These are phyloP conservation scores for Toxicodendron radicans DNA, from an alignment of 345 rosid genomes.

Conservation along the genomic window DNA sequence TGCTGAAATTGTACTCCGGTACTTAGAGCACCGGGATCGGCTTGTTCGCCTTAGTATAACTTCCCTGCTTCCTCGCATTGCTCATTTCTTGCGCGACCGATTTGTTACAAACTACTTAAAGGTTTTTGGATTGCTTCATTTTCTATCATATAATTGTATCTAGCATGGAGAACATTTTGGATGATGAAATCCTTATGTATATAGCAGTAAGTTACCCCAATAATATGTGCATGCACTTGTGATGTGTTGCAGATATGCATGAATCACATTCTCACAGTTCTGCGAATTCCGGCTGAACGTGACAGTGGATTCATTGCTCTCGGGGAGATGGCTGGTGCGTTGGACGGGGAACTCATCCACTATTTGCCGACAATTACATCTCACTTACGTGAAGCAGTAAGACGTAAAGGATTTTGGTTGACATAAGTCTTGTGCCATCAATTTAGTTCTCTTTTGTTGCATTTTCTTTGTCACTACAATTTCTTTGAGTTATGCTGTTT, in stretches of 20 bases:
- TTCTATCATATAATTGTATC: slow-evolving; percentile 9
- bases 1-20: slow-evolving; percentile 95
- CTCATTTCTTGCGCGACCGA: slow-evolving; percentile 97
- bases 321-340: slow-evolving; percentile 99
- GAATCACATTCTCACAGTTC: slow-evolving; percentile 87
- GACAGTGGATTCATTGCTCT: slow-evolving; percentile 97
- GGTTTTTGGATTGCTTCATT: slow-evolving; percentile 46
- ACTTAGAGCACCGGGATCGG: slow-evolving; percentile 87
- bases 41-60: slow-evolving; percentile 99
- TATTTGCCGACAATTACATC: slow-evolving; percentile 95
- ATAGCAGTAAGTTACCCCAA: background rate
- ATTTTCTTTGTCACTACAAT: slow-evolving; percentile 13
- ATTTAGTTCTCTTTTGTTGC: slow-evolving; percentile 19
- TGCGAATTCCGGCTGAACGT: slow-evolving; percentile 84
- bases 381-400: slow-evolving; percentile 93
- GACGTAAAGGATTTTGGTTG: slow-evolving; percentile 26
- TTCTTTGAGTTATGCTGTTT: slow-evolving; percentile 14
- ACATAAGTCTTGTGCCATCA: background rate
- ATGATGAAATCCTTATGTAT: background rate
- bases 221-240: slow-evolving; percentile 10
- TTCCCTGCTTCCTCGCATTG: slow-evolving; percentile 95
- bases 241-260: slow-evolving; percentile 81
- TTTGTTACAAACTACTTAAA: slow-evolving; percentile 88
- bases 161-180: slow-evolving; percentile 3
- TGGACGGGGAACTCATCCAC: slow-evolving; percentile 88